These are phyloP conservation scores for Neocatenulostroma microsporum DNA, from an alignment of 2,329 filamentous ascomycete genomes.

Conservation along the genomic window DNA sequence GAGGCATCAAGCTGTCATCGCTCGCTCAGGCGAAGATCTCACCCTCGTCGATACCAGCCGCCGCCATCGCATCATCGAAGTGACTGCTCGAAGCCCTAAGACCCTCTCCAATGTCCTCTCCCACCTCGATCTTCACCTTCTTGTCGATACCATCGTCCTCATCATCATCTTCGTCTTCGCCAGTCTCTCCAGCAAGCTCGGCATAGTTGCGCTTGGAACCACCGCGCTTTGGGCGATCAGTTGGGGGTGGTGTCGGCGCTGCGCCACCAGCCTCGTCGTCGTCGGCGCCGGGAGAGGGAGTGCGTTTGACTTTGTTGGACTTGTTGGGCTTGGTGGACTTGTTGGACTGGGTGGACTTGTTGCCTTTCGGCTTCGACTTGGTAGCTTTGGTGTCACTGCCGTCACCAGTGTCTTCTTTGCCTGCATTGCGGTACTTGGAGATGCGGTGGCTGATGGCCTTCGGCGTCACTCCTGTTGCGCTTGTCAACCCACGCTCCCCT, in stretches of 20 bases:
- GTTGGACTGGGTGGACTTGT: conserved; percentile 1
- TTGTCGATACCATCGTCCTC: conserved; percentile 7
- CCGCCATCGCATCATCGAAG: too few species aligned
- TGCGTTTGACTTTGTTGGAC: conserved; percentile 1
- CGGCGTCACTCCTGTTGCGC: conserved; percentile 22
- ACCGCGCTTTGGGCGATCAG: conserved; percentile 3
- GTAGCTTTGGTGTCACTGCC: not conserved
- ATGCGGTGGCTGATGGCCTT: conserved; percentile 28
- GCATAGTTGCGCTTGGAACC: conserved; percentile 9
- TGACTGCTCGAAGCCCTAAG: too few species aligned
- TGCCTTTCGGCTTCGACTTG: conserved; percentile 1
- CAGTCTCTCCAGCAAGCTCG: conserved; percentile 4
- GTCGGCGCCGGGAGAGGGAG: conserved; percentile 4
- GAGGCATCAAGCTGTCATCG: too few species aligned
- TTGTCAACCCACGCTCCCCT: not conserved
- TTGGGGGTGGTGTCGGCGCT: conserved; percentile 7
- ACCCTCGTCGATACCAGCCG: too few species aligned
- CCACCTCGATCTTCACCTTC: conserved; percentile 18
- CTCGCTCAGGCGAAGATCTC: too few species aligned
- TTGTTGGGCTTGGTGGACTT: conserved; percentile 4
- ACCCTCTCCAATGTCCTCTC: conserved; percentile 21
- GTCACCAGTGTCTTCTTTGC: not conserved
- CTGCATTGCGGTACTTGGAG: conserved; percentile 17
- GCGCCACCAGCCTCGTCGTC: conserved; percentile 9
- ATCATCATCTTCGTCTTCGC: conserved; percentile 9